Conservation (phyloP, 1,284 basidiomycete genomes). For the Pyrrhoderma noxium region DNA sequence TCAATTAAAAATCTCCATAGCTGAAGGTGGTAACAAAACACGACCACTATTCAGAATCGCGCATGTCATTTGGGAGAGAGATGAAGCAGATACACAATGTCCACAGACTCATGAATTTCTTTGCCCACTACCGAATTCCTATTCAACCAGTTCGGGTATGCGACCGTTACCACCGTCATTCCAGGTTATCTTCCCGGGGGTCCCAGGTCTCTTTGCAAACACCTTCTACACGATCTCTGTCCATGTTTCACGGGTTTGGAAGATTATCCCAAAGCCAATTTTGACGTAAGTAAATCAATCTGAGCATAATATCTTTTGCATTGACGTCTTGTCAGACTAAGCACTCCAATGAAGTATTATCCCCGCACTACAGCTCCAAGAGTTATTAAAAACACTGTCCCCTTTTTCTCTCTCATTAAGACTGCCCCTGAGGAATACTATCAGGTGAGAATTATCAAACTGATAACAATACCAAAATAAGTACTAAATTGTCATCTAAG, state of each 20-base stretch:
- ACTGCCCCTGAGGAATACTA: constrained; percentile 56
- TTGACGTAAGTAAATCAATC: constrained; percentile 23
- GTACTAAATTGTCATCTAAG: neutral
- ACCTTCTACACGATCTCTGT: constrained; percentile 38
- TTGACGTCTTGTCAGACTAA: constrained; percentile 23
- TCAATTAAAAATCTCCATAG: constrained; percentile 35
- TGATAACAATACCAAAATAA: neutral
- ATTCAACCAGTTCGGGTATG: constrained; percentile 29
- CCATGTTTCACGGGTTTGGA: constrained; percentile 33
- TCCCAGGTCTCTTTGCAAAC: constrained; percentile 27
- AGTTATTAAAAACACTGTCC: constrained; percentile 28
- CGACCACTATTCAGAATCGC: constrained; percentile 29
- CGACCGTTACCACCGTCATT: constrained; percentile 48
- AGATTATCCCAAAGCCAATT: constrained; percentile 23
- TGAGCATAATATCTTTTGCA: neutral
- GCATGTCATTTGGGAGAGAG: constrained; percentile 38
- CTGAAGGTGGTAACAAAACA: constrained; percentile 33
- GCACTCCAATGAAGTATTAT: constrained; percentile 33
- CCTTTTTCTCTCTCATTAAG: constrained; percentile 45
- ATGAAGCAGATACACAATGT: constrained; percentile 26
- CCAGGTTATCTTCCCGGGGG: constrained; percentile 28
- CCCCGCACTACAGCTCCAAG: constrained; percentile 48
- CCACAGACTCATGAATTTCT: constrained; percentile 44
- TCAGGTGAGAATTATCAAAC: constrained; percentile 39
- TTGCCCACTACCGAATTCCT: constrained; percentile 39